Conservation (phyloP, 2,329 filamentous ascomycete species). For the Clonostachys chloroleuca region DNA sequence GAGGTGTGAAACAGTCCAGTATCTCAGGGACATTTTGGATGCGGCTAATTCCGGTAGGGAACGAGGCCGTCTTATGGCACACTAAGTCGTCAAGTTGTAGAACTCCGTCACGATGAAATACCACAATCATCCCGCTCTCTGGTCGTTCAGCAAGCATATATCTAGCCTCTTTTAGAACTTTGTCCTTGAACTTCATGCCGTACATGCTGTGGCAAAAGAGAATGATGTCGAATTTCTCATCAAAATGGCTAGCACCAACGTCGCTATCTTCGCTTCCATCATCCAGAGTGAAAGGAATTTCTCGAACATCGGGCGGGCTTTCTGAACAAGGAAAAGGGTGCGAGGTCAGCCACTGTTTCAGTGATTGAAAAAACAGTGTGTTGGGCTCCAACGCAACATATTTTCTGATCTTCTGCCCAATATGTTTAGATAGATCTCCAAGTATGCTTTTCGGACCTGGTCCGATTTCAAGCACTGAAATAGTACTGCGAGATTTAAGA, state of each 20-base stretch:
- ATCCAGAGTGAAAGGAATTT: conserved; percentile 28
- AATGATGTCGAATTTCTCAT: conserved; percentile 46
- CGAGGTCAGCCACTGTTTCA: conserved; percentile 35
- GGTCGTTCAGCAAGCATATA: conserved; percentile 35
- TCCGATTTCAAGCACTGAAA: conserved; percentile 57
- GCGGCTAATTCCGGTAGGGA: conserved; percentile 34
- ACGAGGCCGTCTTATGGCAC: conserved; percentile 38
- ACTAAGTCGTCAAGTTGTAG: conserved; percentile 42
- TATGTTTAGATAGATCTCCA: conserved; percentile 33
- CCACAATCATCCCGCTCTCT: conserved; percentile 36
- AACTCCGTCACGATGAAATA: conserved; percentile 48
- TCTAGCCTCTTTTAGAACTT: conserved; percentile 39
- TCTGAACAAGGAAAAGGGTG: conserved; percentile 32
- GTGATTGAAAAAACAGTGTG: conserved; percentile 29
- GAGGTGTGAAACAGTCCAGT: conserved; percentile 47
- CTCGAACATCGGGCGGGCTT: conserved; percentile 28
- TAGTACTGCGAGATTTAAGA: conserved; percentile 25
- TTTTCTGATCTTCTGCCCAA: conserved; percentile 36
- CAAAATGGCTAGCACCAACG: not conserved
- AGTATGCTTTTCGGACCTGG: conserved; percentile 53
- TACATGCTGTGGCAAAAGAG: conserved; percentile 64
- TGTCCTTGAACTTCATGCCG: conserved; percentile 45
- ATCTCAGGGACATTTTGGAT: conserved; percentile 37
- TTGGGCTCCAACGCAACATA: conserved; percentile 54
- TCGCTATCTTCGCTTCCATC: conserved; percentile 5